Percentiles rank a stretch among this genome's conserved stretches.
These are phyloP conservation scores for Rhynchosporium graminicola DNA, from an alignment of 2,329 filamentous ascomycete genomes.

Conservation along the genomic window DNA sequence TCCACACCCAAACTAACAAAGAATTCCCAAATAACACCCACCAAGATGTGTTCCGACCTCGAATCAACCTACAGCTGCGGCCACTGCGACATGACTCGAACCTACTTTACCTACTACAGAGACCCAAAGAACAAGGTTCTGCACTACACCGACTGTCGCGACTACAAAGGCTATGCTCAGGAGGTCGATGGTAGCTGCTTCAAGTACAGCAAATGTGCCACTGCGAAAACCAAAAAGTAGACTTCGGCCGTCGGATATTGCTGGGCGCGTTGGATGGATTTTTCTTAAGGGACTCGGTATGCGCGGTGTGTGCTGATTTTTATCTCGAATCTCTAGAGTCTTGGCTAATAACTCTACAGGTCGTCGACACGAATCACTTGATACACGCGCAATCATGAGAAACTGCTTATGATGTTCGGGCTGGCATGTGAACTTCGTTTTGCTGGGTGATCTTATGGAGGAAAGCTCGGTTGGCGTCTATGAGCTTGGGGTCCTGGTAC, in stretches of 20 bases:
- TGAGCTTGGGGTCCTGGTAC: no score
- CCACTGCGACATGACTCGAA: neutral
- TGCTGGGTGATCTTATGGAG: neutral
- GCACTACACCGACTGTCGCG: neutral
- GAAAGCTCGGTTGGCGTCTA: neutral
- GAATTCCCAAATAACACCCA: neutral
- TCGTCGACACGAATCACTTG: neutral
- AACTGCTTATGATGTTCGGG: no score
- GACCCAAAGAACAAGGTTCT: neutral
- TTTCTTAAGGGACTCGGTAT: neutral
- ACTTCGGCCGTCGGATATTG: no score
- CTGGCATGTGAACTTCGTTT: neutral
- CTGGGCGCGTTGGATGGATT: no score
- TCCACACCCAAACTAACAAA: neutral
- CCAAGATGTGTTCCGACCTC: slow-evolving; percentile 8
- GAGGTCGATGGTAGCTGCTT: neutral
- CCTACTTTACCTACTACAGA: neutral
- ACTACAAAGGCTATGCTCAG: slow-evolving; percentile 8
- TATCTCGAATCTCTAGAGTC: neutral
- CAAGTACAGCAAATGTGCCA: slow-evolving; percentile 2
- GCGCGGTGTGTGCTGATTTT: neutral
- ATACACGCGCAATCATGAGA: neutral
- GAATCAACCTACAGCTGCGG: slow-evolving; percentile 6
- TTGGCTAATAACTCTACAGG: neutral
- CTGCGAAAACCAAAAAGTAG: neutral